These are phyloP conservation scores for Stromatinia cepivora DNA, from an alignment of 2,329 filamentous ascomycete species.

Conservation along the genomic window DNA sequence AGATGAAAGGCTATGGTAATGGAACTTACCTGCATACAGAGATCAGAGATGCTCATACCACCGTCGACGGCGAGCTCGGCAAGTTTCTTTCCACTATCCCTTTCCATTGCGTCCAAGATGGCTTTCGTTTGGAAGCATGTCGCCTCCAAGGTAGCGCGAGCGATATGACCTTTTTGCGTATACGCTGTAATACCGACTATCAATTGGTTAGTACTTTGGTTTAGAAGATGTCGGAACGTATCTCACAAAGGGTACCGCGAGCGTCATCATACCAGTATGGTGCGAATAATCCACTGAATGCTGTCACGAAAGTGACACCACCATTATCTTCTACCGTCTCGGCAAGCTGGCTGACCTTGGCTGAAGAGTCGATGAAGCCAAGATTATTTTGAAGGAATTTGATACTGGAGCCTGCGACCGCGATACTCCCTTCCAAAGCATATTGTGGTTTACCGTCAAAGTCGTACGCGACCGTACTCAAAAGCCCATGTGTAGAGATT, in stretches of 20 bases:
- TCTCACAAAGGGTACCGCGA: conserved; percentile 65
- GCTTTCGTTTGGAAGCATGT: conserved; percentile 75
- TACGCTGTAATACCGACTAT: conserved; percentile 66
- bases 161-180: conserved; percentile 69
- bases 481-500: conserved; percentile 72
- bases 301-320: conserved; percentile 69
- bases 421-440: conserved; percentile 75
- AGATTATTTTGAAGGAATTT: conserved; percentile 70
- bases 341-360: conserved; percentile 65
- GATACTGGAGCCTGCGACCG: conserved; percentile 73
- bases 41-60: conserved; percentile 70
- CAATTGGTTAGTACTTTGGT: conserved; percentile 24
- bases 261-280: conserved; percentile 78
- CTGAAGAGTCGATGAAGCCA: conserved; percentile 59
- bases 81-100: conserved; percentile 65
- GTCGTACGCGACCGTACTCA: conserved; percentile 77
- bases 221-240: background rate
- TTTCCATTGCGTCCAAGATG: conserved; percentile 71
- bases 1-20: background rate
- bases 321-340: conserved; percentile 66
- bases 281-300: conserved; percentile 71
- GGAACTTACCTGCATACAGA: conserved; percentile 64
- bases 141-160: conserved; percentile 69
- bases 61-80: conserved; percentile 67
- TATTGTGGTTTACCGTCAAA: conserved; percentile 71